phyloP scores from a whole-genome alignment of 495 filamentous ascomycete genomes.

The Hapsidospora chrysogenum region DNA sequence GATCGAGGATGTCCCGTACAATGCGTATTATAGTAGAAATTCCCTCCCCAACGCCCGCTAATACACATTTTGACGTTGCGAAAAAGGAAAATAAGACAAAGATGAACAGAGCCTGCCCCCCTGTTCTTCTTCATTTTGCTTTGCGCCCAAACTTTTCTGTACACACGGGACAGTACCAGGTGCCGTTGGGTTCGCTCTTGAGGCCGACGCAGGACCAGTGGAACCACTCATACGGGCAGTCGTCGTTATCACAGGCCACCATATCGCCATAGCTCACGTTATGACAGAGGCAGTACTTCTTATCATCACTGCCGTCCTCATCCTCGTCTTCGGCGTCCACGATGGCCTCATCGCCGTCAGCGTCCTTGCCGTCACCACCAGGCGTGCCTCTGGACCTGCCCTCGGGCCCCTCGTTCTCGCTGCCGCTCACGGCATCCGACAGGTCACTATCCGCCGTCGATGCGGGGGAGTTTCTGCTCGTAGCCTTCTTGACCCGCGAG shows the following conservation, averaged over 20 bases:
- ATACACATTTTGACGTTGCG: too few species aligned
- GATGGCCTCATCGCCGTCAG: conserved; percentile 35
- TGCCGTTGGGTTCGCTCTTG: conserved; percentile 73
- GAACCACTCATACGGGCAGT: conserved; percentile 93
- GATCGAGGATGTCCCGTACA: too few species aligned
- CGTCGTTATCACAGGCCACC: conserved; percentile 93
- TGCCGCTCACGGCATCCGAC: conserved; percentile 45
- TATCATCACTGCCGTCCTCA: conserved; percentile 74
- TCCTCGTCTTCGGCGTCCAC: conserved; percentile 56
- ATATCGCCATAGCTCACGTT: conserved; percentile 91
- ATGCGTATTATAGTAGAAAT: too few species aligned
- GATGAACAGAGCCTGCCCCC: too few species aligned
- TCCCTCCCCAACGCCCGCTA: too few species aligned
- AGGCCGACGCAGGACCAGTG: conserved; percentile 93
- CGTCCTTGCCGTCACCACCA: conserved; percentile 1
- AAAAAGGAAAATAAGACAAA: too few species aligned
- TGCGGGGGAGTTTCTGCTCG: conserved; percentile 42
- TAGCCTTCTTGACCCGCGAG: conserved; percentile 31
- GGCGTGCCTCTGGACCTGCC: conserved; percentile 1
- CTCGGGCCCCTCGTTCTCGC: conserved; percentile 13
- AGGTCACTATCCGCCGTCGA: conserved; percentile 44
- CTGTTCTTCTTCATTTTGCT: conserved; percentile 19
- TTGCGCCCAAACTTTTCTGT: conserved; percentile 25
- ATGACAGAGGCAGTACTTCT: conserved; percentile 85
- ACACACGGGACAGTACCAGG: conserved; percentile 85